phyloP scores from a whole-genome alignment of 768 basidiomycete species.

The Nevesoporus exiguus region DNA sequence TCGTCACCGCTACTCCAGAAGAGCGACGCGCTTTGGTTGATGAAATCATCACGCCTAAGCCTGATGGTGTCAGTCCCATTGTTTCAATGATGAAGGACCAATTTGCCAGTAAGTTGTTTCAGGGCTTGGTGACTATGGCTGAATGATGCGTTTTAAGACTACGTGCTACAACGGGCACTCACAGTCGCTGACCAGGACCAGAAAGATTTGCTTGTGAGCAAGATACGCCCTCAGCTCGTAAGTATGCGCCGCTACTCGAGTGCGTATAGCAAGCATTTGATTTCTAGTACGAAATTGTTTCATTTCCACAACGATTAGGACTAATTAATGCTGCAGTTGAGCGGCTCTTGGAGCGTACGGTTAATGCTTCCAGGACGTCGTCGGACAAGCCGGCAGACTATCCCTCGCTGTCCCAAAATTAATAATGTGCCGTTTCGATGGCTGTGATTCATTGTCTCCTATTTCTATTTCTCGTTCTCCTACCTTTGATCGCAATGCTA shows the following conservation, averaged over 20 bases:
- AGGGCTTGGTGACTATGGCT: not conserved
- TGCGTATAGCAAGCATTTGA: slow-evolving; percentile 76
- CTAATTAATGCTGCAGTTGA: slow-evolving; percentile 48
- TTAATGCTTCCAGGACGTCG: slow-evolving; percentile 25
- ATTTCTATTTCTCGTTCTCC: slow-evolving; percentile 12
- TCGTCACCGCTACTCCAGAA: slow-evolving; percentile 60
- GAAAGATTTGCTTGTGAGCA: slow-evolving; percentile 57
- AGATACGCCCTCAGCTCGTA: slow-evolving; percentile 63
- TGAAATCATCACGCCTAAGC: slow-evolving; percentile 68
- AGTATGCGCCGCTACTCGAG: slow-evolving; percentile 71
- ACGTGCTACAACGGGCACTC: slow-evolving; percentile 80
- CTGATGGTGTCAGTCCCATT: slow-evolving; percentile 63
- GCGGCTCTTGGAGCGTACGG: slow-evolving; percentile 57
- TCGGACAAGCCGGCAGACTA: slow-evolving; percentile 30
- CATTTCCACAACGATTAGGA: not conserved
- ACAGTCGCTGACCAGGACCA: slow-evolving; percentile 68
- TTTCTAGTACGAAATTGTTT: slow-evolving; percentile 55
- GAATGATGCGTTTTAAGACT: slow-evolving; percentile 47
- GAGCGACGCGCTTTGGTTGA: slow-evolving; percentile 70
- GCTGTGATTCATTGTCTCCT: no score
- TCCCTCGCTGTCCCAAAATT: slow-evolving; percentile 28
- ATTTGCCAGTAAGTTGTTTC: slow-evolving; percentile 68
- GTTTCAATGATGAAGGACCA: slow-evolving; percentile 84
- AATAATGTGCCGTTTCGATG: no score
- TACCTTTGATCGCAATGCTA: slow-evolving; percentile 34